Percentiles rank a stretch among this genome's conserved stretches.
These are phyloP conservation scores for Curvularia sp. DNA, from an alignment of 2,329 filamentous ascomycete genomes.

Conservation along the genomic window DNA sequence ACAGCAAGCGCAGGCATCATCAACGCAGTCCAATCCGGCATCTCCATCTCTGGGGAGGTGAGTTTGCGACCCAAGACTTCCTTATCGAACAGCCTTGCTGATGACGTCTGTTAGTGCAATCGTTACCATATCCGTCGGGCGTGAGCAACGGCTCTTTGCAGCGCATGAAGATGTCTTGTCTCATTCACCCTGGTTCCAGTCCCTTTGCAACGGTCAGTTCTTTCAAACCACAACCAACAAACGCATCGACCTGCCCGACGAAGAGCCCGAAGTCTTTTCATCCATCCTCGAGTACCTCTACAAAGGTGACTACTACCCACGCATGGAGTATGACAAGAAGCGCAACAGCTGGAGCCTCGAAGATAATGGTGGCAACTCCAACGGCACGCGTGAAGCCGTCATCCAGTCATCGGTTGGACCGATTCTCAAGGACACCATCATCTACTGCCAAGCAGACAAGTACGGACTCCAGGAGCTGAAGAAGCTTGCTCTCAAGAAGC, in stretches of 20 bases:
- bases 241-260: constrained; percentile 80
- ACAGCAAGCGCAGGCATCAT: constrained; percentile 44
- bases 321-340: constrained; percentile 81
- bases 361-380: constrained; percentile 55
- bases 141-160: constrained; percentile 84
- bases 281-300: constrained; percentile 90
- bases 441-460: constrained; percentile 87
- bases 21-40: constrained; percentile 47
- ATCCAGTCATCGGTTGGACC: constrained; percentile 70
- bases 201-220: constrained; percentile 68
- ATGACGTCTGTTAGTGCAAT: constrained; percentile 60
- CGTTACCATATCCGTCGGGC: constrained; percentile 81
- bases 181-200: constrained; percentile 79
- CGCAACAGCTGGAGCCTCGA: constrained; percentile 85
- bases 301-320: constrained; percentile 92
- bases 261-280: constrained; percentile 90
- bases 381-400: constrained; percentile 51
- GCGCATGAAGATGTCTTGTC: constrained; percentile 87
- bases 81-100: constrained; percentile 19
- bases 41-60: constrained; percentile 49
- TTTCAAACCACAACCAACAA: constrained; percentile 65
- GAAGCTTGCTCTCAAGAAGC: constrained; percentile 83
- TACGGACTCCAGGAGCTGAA: constrained; percentile 87
- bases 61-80: constrained; percentile 19
- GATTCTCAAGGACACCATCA: constrained; percentile 85